Conservation (phyloP, 768 basidiomycete species). For the Artomyces pyxidatus region DNA sequence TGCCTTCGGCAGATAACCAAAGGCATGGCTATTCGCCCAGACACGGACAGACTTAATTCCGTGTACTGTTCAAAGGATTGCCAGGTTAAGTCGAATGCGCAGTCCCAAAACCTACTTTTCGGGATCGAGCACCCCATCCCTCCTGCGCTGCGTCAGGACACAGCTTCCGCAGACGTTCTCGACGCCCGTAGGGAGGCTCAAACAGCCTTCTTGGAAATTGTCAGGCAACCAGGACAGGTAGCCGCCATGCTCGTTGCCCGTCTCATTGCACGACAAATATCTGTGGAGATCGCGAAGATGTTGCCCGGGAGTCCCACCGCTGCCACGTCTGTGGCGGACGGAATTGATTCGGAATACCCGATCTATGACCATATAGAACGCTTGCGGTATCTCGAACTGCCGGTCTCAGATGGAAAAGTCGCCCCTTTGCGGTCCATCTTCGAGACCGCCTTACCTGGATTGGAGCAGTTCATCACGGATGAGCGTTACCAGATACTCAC, state of each 20-base stretch:
- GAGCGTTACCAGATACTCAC: conserved; percentile 52
- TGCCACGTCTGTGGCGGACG: conserved; percentile 34
- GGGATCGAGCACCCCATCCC: conserved; percentile 57
- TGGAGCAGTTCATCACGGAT: conserved; percentile 62
- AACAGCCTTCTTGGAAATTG: conserved; percentile 43
- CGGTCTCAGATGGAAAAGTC: conserved; percentile 39
- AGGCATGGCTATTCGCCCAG: conserved; percentile 35
- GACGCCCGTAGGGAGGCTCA: conserved; percentile 53
- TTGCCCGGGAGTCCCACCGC: conserved; percentile 20
- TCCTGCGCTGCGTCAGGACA: conserved; percentile 26
- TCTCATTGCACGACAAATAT: conserved; percentile 66
- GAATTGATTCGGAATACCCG: conserved; percentile 47
- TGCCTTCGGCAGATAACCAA: conserved; percentile 56
- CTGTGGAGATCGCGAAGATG: conserved; percentile 54
- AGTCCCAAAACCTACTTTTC: conserved; percentile 67
- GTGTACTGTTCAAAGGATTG: conserved; percentile 73
- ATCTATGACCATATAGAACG: conserved; percentile 75
- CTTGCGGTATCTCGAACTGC: conserved; percentile 56
- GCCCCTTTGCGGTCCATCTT: conserved; percentile 47
- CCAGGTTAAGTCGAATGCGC: conserved; percentile 41
- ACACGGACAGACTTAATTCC: conserved; percentile 45
- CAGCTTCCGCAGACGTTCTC: conserved; percentile 23
- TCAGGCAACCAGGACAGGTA: conserved; percentile 40
- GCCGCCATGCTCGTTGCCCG: conserved; percentile 56
- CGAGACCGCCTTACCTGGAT: conserved; percentile 53